Percentiles rank a stretch among this genome's conserved stretches.
These are phyloP conservation scores for Lachnellula arida DNA, from an alignment of 2,329 filamentous ascomycete genomes.

Conservation along the genomic window DNA sequence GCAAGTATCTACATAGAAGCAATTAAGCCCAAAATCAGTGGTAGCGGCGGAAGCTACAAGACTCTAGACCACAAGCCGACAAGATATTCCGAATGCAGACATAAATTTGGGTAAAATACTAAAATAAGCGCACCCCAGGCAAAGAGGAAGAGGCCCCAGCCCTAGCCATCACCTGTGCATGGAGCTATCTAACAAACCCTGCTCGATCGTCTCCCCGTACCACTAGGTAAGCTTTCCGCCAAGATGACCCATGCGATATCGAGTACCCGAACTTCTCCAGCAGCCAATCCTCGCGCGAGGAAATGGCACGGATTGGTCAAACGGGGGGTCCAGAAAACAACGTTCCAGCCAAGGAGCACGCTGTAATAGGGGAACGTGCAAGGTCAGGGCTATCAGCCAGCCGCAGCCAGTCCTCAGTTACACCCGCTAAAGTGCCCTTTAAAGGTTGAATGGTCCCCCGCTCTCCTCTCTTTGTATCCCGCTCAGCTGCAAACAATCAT, in stretches of 20 bases:
- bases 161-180: neutral
- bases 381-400: neutral
- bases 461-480: neutral
- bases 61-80: neutral
- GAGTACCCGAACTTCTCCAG: too few relatives aligned
- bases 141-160: neutral
- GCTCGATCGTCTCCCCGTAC: neutral
- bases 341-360: too few relatives aligned
- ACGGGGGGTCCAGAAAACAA: too few relatives aligned
- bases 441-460: conserved; percentile 5
- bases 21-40: neutral
- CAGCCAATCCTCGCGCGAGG: neutral
- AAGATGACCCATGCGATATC: too few relatives aligned
- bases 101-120: neutral
- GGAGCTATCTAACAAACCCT: neutral
- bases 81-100: neutral
- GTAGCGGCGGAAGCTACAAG: neutral
- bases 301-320: neutral
- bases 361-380: too few relatives aligned
- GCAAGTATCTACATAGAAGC: too few relatives aligned
- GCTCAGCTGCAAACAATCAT: neutral
- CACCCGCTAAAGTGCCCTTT: conserved; percentile 2
- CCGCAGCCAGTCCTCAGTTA: neutral
- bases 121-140: neutral
- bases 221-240: too few relatives aligned